Evolutionary conservation across 2,329 filamentous ascomycete genomes (phyloP), one percentile per base, ranked within the genome.

Genomic region (Colletotrichum abscissum): DNA sequence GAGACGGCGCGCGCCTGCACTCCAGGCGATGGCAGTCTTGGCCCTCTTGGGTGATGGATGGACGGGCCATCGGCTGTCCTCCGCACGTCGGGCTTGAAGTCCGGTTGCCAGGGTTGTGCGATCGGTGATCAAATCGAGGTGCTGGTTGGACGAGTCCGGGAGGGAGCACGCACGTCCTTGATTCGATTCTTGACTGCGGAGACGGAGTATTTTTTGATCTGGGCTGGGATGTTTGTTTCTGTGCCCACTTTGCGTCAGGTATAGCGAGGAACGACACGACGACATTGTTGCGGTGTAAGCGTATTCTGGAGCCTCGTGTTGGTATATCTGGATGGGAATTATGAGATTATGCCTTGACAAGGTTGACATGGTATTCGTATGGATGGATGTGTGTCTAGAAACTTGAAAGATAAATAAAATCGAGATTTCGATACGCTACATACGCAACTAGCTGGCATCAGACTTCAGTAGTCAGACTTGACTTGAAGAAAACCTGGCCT

Each of bases 61-160:
- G 59, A 30, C 33, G 35, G 30, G 22, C 63, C 46, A 33, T 35
- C 57, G 63, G 69, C 24, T 62, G 24, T 67, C 60, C 67, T 69
- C 65, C 65, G 55, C 69, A 42, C 38, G 19, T 22, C 42, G 42
- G 42, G 19, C 19, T 49, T 19, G 42, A 69, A 59, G 55, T 46
- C 67, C 35, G 71, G 71, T 73, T 73, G 71, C 71, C 49, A 30
- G 71, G 71, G 71, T 70, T 66, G 60, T 73, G 49, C 67, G 71
- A 73, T 70, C 60, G 67, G 67, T 38, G 60, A 62, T 73, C 49
- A 26, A 73, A 62, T 73, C 66, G 67, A 60, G 28, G 28, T 42
- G 65, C 33, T 56, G 52, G 58, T 28, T 63, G 54, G 62, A 52
- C 28, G 19, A 42, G 58, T 46, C 42, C 46, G 58, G 67, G 60